Evolutionary conservation across 441 rosid genomes (phyloP).

Genomic region (Gossypium trilobum): DNA sequence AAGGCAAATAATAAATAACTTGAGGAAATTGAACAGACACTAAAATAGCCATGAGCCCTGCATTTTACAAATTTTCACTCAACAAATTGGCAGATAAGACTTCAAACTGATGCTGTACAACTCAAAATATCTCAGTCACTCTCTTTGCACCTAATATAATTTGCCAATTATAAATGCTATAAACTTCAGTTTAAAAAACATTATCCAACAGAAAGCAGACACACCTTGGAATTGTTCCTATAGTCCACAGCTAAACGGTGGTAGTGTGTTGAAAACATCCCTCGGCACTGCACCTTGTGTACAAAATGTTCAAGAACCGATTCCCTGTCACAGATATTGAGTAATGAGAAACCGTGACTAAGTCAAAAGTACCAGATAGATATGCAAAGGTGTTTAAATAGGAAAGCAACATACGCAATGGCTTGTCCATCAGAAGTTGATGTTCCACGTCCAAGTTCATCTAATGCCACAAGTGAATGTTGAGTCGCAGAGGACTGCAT

Average conservation of each 20-base stretch:
- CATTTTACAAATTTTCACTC: not conserved
- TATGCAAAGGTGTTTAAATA: not conserved
- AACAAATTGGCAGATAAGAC: not conserved
- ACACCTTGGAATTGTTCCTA: conserved; percentile 54
- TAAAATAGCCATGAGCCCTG: not conserved
- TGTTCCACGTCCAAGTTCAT: conserved; percentile 97
- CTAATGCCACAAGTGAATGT: conserved; percentile 80
- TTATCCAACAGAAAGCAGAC: not conserved
- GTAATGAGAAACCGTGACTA: conserved; percentile 13
- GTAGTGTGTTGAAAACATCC: conserved; percentile 94
- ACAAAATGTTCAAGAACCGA: conserved; percentile 88
- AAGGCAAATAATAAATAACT: not conserved
- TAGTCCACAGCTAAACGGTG: conserved; percentile 77
- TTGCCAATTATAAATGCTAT: not conserved
- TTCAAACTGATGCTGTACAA: not conserved
- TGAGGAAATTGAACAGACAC: not conserved
- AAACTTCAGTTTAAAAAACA: not conserved
- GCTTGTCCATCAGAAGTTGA: conserved; percentile 99
- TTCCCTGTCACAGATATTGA: conserved; percentile 43
- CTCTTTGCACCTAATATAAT: not conserved
- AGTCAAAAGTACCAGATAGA: not conserved
- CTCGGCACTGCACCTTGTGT: conserved; percentile 69
- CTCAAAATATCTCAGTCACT: not conserved
- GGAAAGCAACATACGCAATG: conserved; percentile 54
- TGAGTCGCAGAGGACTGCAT: conserved; percentile 71